A percentile compares a stretch with the other conserved stretches of the same genome.
Evolutionary conservation across 345 rosid genomes (phyloP).

Genomic region (Cardamine occulta): DNA sequence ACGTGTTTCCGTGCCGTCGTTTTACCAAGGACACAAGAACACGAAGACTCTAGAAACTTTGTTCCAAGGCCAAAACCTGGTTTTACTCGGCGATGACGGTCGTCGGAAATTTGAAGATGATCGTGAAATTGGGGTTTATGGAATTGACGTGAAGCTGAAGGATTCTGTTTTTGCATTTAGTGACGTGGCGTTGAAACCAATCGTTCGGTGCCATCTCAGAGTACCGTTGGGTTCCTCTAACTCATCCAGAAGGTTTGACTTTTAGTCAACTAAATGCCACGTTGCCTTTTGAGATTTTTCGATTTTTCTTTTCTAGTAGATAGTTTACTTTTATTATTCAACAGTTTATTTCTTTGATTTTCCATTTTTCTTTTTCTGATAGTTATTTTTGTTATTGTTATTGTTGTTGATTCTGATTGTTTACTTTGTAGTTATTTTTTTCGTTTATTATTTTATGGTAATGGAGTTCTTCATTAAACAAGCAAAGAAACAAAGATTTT

Average conservation of each 20-base stretch:
- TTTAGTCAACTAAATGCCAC: slow-evolving; percentile 1
- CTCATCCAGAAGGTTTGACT: background rate
- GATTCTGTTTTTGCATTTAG: background rate
- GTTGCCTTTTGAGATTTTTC: background rate
- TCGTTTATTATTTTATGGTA: too few species aligned
- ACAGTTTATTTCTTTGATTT: background rate
- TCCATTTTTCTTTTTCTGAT: background rate
- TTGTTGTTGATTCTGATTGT: too few species aligned
- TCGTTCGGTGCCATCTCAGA: background rate
- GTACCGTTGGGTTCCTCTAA: background rate
- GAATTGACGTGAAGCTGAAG: slow-evolving; percentile 2
- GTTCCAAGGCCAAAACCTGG: background rate
- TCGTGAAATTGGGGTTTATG: background rate
- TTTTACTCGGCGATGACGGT: background rate
- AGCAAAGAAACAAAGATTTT: too few species aligned
- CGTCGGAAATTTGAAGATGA: background rate
- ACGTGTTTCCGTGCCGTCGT: background rate
- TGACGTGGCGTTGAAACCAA: slow-evolving; percentile 6
- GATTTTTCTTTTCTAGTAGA: too few species aligned
- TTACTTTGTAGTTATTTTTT: too few species aligned
- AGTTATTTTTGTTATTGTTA: too few species aligned
- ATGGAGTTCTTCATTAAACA: too few species aligned
- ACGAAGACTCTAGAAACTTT: background rate
- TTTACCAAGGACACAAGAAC: slow-evolving; percentile 26
- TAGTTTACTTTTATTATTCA: too few species aligned